Base-by-base conservation (phyloP, 2,329 filamentous ascomycete genomes). In the Juglanconis sp. region DNA sequence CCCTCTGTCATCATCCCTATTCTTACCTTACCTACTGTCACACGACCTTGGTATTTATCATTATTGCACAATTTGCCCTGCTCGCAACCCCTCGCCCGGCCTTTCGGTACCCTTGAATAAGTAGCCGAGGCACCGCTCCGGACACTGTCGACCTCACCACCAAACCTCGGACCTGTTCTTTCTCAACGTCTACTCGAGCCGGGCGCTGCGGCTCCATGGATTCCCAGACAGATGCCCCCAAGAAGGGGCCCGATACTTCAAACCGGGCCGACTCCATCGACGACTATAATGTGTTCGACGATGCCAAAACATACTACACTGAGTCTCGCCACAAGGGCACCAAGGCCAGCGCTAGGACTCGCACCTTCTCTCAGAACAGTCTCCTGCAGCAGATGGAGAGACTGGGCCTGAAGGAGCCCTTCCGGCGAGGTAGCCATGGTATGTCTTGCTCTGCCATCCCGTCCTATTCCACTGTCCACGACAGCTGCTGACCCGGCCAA, bases 341-440 rank as follows among this genome's bases (percentile, higher is more conserved):
- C 47, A 78, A 78, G 36, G 74, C 73, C 55, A 81, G 81, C 30
- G 73, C 75, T 46, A 78, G 83, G 54, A 82, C 80, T 17, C 78
- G 82, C 62, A 86, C 83, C 30, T 85, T 81, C 65, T 85, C 83
- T 3, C 82, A 86, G 81, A 85, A 83, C 69, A 77, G 79, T 65
- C 70, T 84, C 65, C 69, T 79, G 68, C 79, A 77, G 66, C 82
- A 84, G 63, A 77, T 84, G 66, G 81, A 82, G 64, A 76, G 79
- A 57, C 67, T 83, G 64, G 80, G 77, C 15, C 68, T 81, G 31
- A 78, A 79, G 62, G 81, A 83, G 68, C 83, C 82, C 9, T 84
- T 84, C 65, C 77, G 83, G 62, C 77, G 84, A 68, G 83, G 83
- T 55, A 87, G 84, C 66, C 84, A 86, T 67, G 82, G 82, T 84